A percentile compares a stretch with the other conserved stretches of the same genome.
These are phyloP conservation scores for Glebionis coronaria DNA, from an alignment of 129 eudicot genomes.

Conservation along the genomic window DNA sequence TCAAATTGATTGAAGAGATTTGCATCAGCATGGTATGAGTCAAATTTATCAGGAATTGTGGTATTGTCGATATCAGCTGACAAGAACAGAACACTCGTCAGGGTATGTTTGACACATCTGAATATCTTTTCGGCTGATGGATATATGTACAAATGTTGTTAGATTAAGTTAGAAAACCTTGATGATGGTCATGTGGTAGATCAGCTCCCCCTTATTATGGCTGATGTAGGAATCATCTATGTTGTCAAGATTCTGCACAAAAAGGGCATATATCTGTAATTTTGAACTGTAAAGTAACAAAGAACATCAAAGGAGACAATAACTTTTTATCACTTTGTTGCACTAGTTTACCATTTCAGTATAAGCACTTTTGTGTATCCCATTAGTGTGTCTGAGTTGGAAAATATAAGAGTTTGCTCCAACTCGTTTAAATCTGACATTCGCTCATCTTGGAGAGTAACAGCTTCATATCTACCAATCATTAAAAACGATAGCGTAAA, in stretches of 20 bases:
- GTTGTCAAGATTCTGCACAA: conserved; percentile 65
- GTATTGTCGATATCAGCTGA: conserved; percentile 75
- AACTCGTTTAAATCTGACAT: conserved; percentile 53
- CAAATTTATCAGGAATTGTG: conserved; percentile 62
- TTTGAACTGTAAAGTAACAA: background rate
- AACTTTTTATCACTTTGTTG: background rate
- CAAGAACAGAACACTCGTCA: conserved; percentile 14
- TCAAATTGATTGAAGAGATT: conserved; percentile 59
- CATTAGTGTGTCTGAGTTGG: conserved; percentile 41
- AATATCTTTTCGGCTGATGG: conserved; percentile 29
- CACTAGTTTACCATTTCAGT: conserved; percentile 55
- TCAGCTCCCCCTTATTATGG: conserved; percentile 42
- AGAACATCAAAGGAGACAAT: background rate
- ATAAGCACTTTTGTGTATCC: conserved; percentile 61
- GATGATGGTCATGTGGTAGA: conserved; percentile 58
- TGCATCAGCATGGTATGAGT: conserved; percentile 52
- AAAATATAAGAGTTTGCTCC: conserved; percentile 48
- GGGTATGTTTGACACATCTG: conserved; percentile 9
- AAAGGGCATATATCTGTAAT: background rate
- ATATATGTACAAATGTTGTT: background rate
- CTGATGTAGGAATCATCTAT: conserved; percentile 55
- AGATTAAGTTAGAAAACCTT: conserved; percentile 46
- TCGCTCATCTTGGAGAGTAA: conserved; percentile 69
- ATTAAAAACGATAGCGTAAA: conserved; percentile 1
- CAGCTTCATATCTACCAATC: conserved; percentile 55